Base-by-base conservation (phyloP, 352 stramenopile species). In the Globisporangium spiculum region DNA sequence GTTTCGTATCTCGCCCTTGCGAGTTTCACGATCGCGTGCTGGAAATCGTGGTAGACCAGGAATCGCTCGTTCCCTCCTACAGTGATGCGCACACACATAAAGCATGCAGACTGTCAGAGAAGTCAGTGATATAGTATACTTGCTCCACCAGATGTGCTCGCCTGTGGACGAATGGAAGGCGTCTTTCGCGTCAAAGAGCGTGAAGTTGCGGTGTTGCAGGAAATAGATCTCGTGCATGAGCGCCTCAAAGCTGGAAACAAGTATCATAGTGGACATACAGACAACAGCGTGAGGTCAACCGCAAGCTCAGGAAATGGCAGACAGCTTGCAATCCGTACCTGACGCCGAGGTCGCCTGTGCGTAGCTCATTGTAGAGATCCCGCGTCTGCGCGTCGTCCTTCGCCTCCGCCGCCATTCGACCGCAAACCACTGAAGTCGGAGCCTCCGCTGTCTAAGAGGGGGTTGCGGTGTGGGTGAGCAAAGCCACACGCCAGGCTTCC, bases 161-260 rank as follows among this genome's bases (percentile, higher is more conserved):
- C 80, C 77, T 30, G 76, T 83, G 30, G 84, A 90, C 14, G 80
- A 84, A 7, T 75, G 74, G 30, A 90, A 91, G 9, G 83, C 80
- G 44, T 89, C 77, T 54, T 86, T 88, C 9, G 77, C 75, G 48
- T 93, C 85, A 16, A 91, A 86, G 10, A 93, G 62, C 26, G 74
- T 91, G 46, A 93, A 93, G 24, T 67, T 59, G 9, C 69, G 65
- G 50, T 89, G 78, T 72, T 93, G 85, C 41, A 88, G 64, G 58
- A 89, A 93, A 71, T 93, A 93, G 16, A 91, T 44, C 32, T 74
- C 54, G 46, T 70, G 63, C 16, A 77, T 67, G 66, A 91, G 57
- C 8, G 71, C 41, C 61, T 91, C 83, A 14, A 86, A 76, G 56
- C 74, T 79, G 56, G 12, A 44, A 44, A 6, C 36, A 44, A 7